These are phyloP conservation scores for Zygosaccharomyces bailii DNA, from an alignment of 805 yeast genomes.

Conservation along the genomic window DNA sequence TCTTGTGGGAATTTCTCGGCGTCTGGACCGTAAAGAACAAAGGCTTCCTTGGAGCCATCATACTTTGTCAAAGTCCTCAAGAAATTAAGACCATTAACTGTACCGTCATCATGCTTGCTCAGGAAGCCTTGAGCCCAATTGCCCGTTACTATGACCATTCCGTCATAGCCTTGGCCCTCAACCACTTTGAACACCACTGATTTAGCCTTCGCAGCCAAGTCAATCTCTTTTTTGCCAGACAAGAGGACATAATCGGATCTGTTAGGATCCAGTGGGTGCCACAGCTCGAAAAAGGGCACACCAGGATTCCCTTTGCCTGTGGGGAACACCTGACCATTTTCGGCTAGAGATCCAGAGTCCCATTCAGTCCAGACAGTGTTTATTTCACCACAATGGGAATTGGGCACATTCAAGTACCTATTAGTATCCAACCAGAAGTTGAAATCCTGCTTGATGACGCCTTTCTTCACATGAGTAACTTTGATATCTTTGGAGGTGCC, in stretches of 20 bases:
- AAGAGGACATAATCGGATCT: constrained; percentile 22
- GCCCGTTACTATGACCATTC: constrained; percentile 34
- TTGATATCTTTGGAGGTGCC: constrained; percentile 45
- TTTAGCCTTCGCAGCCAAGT: constrained; percentile 15
- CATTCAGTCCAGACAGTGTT: constrained; percentile 34
- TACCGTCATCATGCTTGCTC: constrained; percentile 22
- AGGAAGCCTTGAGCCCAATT: constrained; percentile 36
- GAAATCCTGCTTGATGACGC: constrained; percentile 27
- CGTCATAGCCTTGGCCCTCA: constrained; percentile 27
- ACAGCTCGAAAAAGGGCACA: constrained; percentile 33
- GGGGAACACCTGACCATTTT: constrained; percentile 34
- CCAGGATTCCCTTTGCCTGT: constrained; percentile 28
- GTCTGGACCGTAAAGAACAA: constrained; percentile 28
- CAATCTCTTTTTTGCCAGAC: constrained; percentile 9
- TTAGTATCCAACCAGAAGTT: constrained; percentile 33
- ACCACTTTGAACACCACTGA: constrained; percentile 27
- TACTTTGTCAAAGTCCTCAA: constrained; percentile 28
- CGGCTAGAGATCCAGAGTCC: constrained; percentile 35
- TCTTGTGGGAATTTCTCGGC: constrained; percentile 29
- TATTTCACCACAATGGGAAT: constrained; percentile 31
- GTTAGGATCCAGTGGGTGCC: constrained; percentile 37
- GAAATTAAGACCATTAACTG: constrained; percentile 27
- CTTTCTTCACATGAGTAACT: constrained; percentile 33
- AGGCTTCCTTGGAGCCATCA: constrained; percentile 14
- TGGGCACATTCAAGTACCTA: constrained; percentile 25